These are phyloP conservation scores for Hypoxylon sp. DNA, from an alignment of 2,329 filamentous ascomycete genomes.

Conservation along the genomic window DNA sequence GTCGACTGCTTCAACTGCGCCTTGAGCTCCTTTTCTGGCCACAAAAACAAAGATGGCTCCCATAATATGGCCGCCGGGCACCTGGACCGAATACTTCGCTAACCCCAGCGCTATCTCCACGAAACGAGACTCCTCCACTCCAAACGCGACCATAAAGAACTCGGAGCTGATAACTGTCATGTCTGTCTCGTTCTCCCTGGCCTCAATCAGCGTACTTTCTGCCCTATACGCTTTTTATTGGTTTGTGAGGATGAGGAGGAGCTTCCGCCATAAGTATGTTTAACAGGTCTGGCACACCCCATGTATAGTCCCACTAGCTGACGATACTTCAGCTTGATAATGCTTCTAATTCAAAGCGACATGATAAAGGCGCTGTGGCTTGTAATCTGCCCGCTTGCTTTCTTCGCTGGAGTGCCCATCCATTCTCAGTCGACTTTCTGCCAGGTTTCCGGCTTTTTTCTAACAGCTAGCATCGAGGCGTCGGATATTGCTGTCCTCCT, in stretches of 20 bases:
- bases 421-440: conserved; percentile 69
- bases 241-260: conserved; percentile 80
- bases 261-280: conserved; percentile 78
- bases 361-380: conserved; percentile 78
- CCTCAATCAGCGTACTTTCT: conserved; percentile 68
- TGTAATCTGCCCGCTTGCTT: conserved; percentile 72
- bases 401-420: conserved; percentile 66
- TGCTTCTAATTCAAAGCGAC: conserved; percentile 80
- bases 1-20: conserved; percentile 17
- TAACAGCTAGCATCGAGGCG: conserved; percentile 75
- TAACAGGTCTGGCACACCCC: neutral
- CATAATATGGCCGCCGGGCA: conserved; percentile 25
- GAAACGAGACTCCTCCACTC: conserved; percentile 26
- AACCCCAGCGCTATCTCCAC: conserved; percentile 21
- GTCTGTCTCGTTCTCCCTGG: conserved; percentile 59
- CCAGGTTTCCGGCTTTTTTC: conserved; percentile 76
- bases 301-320: conserved; percentile 5
- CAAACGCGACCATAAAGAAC: conserved; percentile 18
- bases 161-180: conserved; percentile 50
- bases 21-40: conserved; percentile 28
- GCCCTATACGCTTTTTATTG: conserved; percentile 74
- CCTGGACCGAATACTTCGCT: conserved; percentile 19
- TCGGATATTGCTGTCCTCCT: conserved; percentile 79
- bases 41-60: conserved; percentile 44
- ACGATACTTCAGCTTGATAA: conserved; percentile 70